These are phyloP conservation scores for Paxillus ammoniavirescens DNA, from an alignment of 768 basidiomycete genomes.

Conservation along the genomic window DNA sequence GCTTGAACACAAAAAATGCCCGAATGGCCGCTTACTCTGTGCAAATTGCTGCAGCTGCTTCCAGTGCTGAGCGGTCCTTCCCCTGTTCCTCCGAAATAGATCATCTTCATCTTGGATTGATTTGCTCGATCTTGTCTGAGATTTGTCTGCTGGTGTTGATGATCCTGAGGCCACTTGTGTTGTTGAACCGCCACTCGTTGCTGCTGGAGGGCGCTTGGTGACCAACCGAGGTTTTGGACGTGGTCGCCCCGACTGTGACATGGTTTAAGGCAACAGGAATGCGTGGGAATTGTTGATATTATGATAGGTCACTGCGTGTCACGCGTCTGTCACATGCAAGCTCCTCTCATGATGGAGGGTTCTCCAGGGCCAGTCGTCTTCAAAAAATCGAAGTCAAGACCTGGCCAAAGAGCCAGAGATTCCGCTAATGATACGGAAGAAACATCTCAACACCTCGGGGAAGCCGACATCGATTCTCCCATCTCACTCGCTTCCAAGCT, in stretches of 20 bases:
- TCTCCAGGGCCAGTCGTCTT: constrained; percentile 32
- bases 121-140: constrained; percentile 7
- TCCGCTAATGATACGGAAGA: constrained; percentile 10
- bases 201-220: constrained; percentile 23
- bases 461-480: constrained; percentile 49
- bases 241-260: constrained; percentile 34
- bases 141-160: constrained; percentile 3
- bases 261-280: constrained; percentile 11
- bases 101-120: constrained; percentile 57
- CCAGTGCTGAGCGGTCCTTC: constrained; percentile 57
- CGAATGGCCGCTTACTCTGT: constrained; percentile 43
- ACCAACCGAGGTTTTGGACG: constrained; percentile 54
- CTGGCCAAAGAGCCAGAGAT: constrained; percentile 40
- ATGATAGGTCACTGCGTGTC: constrained; percentile 8
- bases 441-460: constrained; percentile 18
- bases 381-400: constrained; percentile 42
- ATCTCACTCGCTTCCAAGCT: constrained; percentile 61
- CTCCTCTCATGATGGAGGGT: background rate
- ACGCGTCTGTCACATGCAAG: constrained; percentile 23
- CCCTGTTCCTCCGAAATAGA: constrained; percentile 66
- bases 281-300: constrained; percentile 29
- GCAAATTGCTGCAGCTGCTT: constrained; percentile 53
- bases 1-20: background rate
- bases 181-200: constrained; percentile 2
- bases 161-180: constrained; percentile 12